These are phyloP conservation scores for Cocos nucifera DNA, from an alignment of 176 grass and related monocot species.

Conservation along the genomic window DNA sequence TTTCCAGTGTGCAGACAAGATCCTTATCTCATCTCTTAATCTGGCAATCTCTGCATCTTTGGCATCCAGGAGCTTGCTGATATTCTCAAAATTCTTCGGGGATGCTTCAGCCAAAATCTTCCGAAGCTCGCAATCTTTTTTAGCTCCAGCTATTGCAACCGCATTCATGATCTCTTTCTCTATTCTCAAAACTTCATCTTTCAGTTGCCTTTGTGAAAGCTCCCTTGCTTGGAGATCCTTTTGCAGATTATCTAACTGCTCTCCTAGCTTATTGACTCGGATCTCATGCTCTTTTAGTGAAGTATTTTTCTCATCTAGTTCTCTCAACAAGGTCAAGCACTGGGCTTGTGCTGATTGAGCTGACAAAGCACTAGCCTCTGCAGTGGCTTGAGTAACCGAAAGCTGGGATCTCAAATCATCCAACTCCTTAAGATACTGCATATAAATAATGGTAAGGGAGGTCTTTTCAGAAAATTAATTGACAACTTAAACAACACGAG, in stretches of 20 bases:
- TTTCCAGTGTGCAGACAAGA: constrained; percentile 73
- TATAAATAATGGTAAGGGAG: neutral
- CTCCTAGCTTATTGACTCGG: constrained; percentile 60
- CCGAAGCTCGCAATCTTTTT: constrained; percentile 56
- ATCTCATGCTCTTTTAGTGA: constrained; percentile 55
- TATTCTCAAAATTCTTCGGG: constrained; percentile 73
- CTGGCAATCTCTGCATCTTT: constrained; percentile 70
- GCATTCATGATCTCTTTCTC: constrained; percentile 58
- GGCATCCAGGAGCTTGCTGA: constrained; percentile 55
- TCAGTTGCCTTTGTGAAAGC: constrained; percentile 62
- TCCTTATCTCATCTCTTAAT: constrained; percentile 85
- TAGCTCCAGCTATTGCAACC: constrained; percentile 46
- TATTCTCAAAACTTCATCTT: constrained; percentile 56
- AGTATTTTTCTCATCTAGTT: constrained; percentile 61
- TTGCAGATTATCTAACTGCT: constrained; percentile 63
- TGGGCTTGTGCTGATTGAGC: constrained; percentile 60
- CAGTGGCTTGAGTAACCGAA: constrained; percentile 50
- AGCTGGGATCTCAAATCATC: constrained; percentile 62
- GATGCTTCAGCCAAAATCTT: constrained; percentile 68
- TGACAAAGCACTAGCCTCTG: constrained; percentile 68
- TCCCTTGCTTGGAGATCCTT: constrained; percentile 60
- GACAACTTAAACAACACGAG: no score
- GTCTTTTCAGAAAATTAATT: no score
- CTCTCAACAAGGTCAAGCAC: constrained; percentile 49
- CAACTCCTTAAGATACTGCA: constrained; percentile 58